phyloP scores from a whole-genome alignment of 495 filamentous ascomycete species.

The Margaritispora aquatica region DNA sequence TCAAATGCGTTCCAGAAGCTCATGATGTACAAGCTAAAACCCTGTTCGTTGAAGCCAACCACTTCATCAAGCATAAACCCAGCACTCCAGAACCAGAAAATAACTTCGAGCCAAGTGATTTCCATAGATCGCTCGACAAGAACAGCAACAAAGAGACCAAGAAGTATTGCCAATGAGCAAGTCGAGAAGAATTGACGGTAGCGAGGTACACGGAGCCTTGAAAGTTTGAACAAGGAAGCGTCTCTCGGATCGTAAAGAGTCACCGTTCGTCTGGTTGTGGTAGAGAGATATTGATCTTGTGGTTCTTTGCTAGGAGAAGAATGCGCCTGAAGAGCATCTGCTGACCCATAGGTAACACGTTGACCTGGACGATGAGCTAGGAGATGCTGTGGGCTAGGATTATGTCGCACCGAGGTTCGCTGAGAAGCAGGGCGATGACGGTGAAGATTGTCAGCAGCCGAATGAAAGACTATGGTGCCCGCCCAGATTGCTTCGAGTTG shows the following conservation, averaged over 20 bases:
- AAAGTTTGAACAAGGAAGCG: conserved; percentile 86
- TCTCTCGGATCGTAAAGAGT: conserved; percentile 86
- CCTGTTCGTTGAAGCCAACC: conserved; percentile 87
- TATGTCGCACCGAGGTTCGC: neutral
- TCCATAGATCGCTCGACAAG: conserved; percentile 58
- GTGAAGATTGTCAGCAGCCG: conserved; percentile 74
- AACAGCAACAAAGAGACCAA: conserved; percentile 78
- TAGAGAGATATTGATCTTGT: neutral
- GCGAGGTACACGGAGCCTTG: conserved; percentile 78
- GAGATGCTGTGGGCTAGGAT: neutral
- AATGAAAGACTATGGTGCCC: conserved; percentile 85
- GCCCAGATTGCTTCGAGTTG: conserved; percentile 96
- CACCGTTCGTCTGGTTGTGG: conserved; percentile 54
- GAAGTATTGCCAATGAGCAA: conserved; percentile 69
- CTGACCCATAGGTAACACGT: conserved; percentile 22
- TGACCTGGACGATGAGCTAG: neutral
- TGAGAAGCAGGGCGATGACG: conserved; percentile 26
- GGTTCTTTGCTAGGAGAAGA: conserved; percentile 25
- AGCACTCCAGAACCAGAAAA: conserved; percentile 96
- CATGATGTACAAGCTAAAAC: conserved; percentile 91
- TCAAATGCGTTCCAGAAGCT: conserved; percentile 97
- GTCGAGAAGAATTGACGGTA: conserved; percentile 89
- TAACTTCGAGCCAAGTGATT: conserved; percentile 74
- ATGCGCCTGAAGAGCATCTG: neutral
- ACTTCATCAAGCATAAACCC: conserved; percentile 97